Base-by-base conservation (phyloP, 768 basidiomycete genomes). In the Boletus reticuloceps region DNA sequence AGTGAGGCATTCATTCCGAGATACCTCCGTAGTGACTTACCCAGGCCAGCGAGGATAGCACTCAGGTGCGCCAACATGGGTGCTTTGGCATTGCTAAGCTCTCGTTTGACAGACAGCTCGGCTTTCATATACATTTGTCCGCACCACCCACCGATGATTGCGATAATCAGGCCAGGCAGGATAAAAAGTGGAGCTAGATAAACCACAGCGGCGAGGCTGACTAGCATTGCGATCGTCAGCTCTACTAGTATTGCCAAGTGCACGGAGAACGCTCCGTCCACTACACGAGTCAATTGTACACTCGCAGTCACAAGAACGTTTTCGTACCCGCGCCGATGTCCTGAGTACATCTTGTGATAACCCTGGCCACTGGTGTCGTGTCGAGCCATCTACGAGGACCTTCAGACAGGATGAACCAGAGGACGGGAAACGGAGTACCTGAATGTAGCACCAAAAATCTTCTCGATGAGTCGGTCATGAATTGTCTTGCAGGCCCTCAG, bases 391-490 rank as follows among this genome's bases (percentile, higher is more conserved):
- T 77, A 27, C n/a, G 20, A n/a, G 63, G 62, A 37, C 62, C 72
- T 65, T 72, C 53, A 72, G 65, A 38, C 20, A 14, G 74, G 3
- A 71, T 68, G 9, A 13, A 46, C 20, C 6, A 25, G 22, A 20
- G 20, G 51, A 39, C 4, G 41, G 29, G 40, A 50, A 36, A 77
- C 75, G 34, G 79, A 74, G 75, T 74, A 86, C 66, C 86, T 81
- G 38, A 88, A 66, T 1, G 87, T 87, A 5, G 84, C 81, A 6
- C 82, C 77, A 14, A 88, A 66, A 0, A 88, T 65, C 12, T 84
- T 77, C 27, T 77, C 67, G 5, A 87, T 57, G 1, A 89, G 74
- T 53, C 74, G 68, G 22, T 64, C 62, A 61, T 88, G 85, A 13
- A 89, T 81, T 8, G 56, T 65, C 52, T 76, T 72, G 5, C 84